Evolutionary conservation across 1,284 basidiomycete species (phyloP).

Genomic region (Golubevia sp.): DNA sequence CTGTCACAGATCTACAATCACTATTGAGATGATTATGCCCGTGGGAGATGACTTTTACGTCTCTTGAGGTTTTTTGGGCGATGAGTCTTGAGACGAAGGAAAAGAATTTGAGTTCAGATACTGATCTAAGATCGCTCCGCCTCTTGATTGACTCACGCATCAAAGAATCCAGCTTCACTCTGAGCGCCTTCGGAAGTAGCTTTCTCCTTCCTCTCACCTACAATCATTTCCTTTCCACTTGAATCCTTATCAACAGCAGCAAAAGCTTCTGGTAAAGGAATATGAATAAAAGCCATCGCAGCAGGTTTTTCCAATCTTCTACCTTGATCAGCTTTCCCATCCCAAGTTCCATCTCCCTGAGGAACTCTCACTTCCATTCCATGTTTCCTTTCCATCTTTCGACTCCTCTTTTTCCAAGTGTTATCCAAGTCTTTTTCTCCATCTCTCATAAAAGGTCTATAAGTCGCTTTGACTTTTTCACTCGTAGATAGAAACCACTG

Average conservation of each 20-base stretch:
- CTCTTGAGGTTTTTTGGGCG: conserved; percentile 8
- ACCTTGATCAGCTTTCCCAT: conserved; percentile 16
- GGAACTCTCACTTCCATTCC: background rate
- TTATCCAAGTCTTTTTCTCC: conserved; percentile 20
- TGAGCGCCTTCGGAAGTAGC: conserved; percentile 28
- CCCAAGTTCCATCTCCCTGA: conserved; percentile 10
- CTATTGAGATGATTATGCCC: conserved; percentile 30
- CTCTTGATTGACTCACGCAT: conserved; percentile 10
- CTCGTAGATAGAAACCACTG: conserved; percentile 33
- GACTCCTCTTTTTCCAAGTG: conserved; percentile 8
- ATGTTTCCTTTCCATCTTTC: background rate
- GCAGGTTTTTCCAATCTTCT: conserved; percentile 25
- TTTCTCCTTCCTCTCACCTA: conserved; percentile 32
- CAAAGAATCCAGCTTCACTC: conserved; percentile 45
- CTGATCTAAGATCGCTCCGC: background rate
- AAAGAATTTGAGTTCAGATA: conserved; percentile 1
- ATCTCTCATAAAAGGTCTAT: conserved; percentile 36
- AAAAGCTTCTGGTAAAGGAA: conserved; percentile 54
- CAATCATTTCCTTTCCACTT: conserved; percentile 8
- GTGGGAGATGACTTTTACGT: conserved; percentile 36
- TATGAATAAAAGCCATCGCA: conserved; percentile 51
- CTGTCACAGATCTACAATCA: background rate
- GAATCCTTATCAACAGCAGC: conserved; percentile 13
- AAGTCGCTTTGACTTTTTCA: conserved; percentile 7
- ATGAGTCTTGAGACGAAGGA: background rate